Evolutionary conservation across 176 grass and related monocot species (phyloP), one percentile per base, ranked within the genome.

Genomic region (Musa itinerans): DNA sequence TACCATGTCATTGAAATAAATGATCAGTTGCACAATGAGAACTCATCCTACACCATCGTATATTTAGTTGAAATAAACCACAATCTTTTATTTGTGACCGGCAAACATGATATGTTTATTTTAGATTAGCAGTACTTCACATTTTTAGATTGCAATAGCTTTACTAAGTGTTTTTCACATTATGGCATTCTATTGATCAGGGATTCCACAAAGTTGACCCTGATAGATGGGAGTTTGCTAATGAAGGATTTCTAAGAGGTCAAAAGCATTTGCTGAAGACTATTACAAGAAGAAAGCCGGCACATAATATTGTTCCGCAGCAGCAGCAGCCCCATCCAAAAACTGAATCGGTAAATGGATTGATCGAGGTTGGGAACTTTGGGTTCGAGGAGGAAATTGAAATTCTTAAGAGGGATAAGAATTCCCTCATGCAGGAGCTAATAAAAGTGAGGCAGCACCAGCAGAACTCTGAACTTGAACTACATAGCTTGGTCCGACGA

Each of bases 401-500:
- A 23, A 43, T 43, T 20, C 74, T 76, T 9, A 76, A 76, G 57
- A 76, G 57, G 74, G 74, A 76, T 50, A 76, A 76, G 29, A 50
- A 56, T 76, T 19, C 63, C 10, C 74, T 76, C 34, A 63, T 76
- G 74, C 74, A 76, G 74, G 74, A 76, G 56, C 15, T 76, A 49
- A 54, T 63, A 76, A 63, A 76, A 50, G 56, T 76, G 14, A 61
- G 57, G 74, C 74, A 49, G 56, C 74, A 76, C 55, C 56, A 76
- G 27, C 54, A 76, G 55, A 51, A 27, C 57, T 63, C 56, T 51
- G 74, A 76, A 29, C 74, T 11, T 76, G 74, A 76, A 63, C 27
- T 76, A 2, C 74, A 62, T 21, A 76, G 26, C 8, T 3, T 76
- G 57, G 63, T 54, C 63, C 55, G 50, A 56, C 57, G 27, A 50